A percentile compares a stretch with the other conserved stretches of the same genome.
Evolutionary conservation across 176 grass and related monocot genomes (phyloP).

Genomic region (Echinochloa phyllopogon): DNA sequence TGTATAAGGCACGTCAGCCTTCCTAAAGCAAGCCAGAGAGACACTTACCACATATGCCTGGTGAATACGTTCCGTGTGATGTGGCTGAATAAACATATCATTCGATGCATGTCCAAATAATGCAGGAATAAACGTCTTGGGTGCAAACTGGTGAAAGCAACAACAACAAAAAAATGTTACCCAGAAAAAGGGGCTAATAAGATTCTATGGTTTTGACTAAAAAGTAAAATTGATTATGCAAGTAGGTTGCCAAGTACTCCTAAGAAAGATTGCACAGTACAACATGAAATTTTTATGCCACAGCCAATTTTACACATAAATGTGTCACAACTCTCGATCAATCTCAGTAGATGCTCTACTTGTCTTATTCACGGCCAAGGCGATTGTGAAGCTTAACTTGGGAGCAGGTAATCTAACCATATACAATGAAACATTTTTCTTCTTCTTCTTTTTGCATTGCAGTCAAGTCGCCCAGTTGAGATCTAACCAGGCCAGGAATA

Average conservation of each 20-base stretch:
- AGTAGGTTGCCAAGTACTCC: not conserved
- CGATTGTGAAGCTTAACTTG: not conserved
- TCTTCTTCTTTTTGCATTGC: not conserved
- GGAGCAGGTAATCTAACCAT: not conserved
- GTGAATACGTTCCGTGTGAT: conserved; percentile 83
- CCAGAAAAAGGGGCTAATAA: conserved; percentile 26
- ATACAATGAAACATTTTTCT: not conserved
- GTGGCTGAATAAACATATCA: conserved; percentile 93
- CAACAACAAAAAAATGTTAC: not conserved
- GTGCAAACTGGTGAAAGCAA: conserved; percentile 74
- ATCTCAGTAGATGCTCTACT: not conserved
- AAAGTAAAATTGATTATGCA: conserved; percentile 28
- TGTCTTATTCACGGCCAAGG: conserved; percentile 32
- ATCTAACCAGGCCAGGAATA: not conserved
- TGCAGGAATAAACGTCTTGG: conserved; percentile 95
- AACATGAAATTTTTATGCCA: not conserved
- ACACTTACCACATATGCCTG: conserved; percentile 79
- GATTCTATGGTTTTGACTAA: not conserved
- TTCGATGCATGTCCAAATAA: conserved; percentile 94
- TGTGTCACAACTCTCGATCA: not conserved
- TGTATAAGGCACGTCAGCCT: conserved; percentile 20
- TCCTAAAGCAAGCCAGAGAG: conserved; percentile 28
- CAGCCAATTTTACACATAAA: not conserved
- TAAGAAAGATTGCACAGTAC: not conserved
- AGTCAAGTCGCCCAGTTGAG: not conserved